Evolutionary conservation across 805 yeast genomes (phyloP), one percentile per base, ranked within the genome.

Genomic region (Maudiozyma saulgeensis): DNA sequence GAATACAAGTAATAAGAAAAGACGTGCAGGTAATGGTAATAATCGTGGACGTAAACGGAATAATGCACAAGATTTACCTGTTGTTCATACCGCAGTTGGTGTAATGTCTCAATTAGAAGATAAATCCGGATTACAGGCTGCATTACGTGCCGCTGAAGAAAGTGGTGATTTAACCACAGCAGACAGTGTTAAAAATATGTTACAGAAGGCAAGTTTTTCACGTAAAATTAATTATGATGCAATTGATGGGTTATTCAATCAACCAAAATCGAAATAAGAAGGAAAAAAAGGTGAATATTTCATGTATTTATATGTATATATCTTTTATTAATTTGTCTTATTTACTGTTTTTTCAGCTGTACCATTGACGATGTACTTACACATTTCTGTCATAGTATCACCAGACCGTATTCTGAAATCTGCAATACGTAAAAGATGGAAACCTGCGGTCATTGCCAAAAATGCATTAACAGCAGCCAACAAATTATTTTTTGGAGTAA

Each of bases 381-480:
- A 49, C 19, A 82, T 76, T 60, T 81, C 78, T 16, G 64, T 49
- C 7, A 80, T 63, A 26, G 82, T 63, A 62, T 86, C 91, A 43
- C 96, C 96, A 49, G 71, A 62, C 12, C 69, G 67, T 41, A 67
- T 60, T 73, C 96, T 84, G 74, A 81, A 87, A 53, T 73, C 70
- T 60, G 71, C 75, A 49, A 91, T 79, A 71, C 99, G 80, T 46
- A 70, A 61, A 41, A 93, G 69, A 73, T 93, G 99, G 66, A 76
- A 81, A 32, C 91, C 87, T 3, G 98, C 96, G 46, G 95, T 96
- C 34, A 82, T 72, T 16, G 95, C 96, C 49, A 93, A 74, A 77
- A 93, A 90, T 74, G 87, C 88, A 71, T 93, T 93, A 48, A 93
- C 99, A 26, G 93, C 81, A 7, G 98, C 99, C 58, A 93, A 75